Base-by-base conservation (phyloP, 2,329 filamentous ascomycete genomes). In the Chaetomium olivaceum region DNA sequence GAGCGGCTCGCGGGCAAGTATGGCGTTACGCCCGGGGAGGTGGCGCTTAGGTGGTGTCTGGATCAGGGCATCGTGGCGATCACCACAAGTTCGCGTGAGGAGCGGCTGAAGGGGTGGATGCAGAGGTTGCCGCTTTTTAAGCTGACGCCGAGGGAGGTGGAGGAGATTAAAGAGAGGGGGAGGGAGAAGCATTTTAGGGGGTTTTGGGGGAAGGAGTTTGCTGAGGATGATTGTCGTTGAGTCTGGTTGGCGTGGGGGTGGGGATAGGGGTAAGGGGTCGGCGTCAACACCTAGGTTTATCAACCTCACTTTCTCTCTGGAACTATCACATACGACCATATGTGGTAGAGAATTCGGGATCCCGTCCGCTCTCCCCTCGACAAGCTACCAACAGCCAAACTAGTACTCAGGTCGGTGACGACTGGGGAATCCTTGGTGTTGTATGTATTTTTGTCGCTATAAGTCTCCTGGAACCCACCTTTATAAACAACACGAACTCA, bases 171-270 rank as follows among this genome's bases (percentile, higher is more conserved):
- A 0, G 79, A 83, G 70, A 71, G 82, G 43, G 89, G 89, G 1
- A 78, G 78, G 69, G 73, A 86, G 79, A 88, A 88, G 77, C 85
- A 90, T 74, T 87, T 78, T 71, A 81, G 88, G 36, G 83, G 77
- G 0, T 90, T 86, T 73, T 90, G 86, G 85, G 77, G 68, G 2
- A 69, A 82, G 19, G 80, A 79, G 65, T 88, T 87, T 74, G 81
- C 74, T 11, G 75, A 75, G 1, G 80, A 85, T 65, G 87, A 90
- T 65, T 67, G 71, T 39, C 68, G 74, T 23, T 76, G 14, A 6
- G 27, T 16, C 33, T 9, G 9, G n/a, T n/a, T 36, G 36, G 36
- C 3, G 11, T 16, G 11, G 23, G 25, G 29, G 6, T 55, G 31
- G 23, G 46, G 1, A 16, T 9, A 27, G 19, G 9, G 12, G 9